Conservation (phyloP, 352 stramenopile genomes). For the Thalassiosira mediterranea region DNA sequence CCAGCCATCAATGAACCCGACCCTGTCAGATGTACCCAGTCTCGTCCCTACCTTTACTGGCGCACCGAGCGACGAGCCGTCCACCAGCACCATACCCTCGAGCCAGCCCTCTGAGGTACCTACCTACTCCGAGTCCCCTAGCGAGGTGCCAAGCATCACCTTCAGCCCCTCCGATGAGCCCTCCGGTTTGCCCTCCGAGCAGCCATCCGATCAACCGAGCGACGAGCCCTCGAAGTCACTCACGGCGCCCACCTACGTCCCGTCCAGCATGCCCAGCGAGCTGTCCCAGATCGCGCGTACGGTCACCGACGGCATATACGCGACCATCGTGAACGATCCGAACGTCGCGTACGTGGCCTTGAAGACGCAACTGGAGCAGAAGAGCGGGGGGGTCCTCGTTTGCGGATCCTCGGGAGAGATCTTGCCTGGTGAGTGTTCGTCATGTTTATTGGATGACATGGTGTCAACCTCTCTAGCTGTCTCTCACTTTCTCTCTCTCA, state of each 20-base stretch:
- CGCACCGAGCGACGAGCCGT: constrained; percentile 3
- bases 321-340: constrained; percentile 31
- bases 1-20: background rate
- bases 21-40: constrained; percentile 9
- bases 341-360: constrained; percentile 28
- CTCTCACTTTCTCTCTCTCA: background rate
- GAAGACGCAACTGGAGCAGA: constrained; percentile 17
- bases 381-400: constrained; percentile 37
- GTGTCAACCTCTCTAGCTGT: no score
- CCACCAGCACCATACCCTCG: constrained; percentile 2
- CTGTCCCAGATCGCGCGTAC: constrained; percentile 31
- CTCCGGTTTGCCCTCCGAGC: background rate
- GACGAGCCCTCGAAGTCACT: background rate
- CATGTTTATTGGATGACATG: background rate
- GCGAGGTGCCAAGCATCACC: background rate
- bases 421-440: constrained; percentile 4
- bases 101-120: background rate
- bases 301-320: constrained; percentile 22
- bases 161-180: background rate
- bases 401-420: constrained; percentile 45
- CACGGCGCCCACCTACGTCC: constrained; percentile 1
- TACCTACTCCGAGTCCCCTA: background rate
- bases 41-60: background rate
- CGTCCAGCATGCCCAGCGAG: constrained; percentile 17
- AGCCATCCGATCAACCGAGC: background rate